Conservation (phyloP, 208 protist species). For the Trypanosoma platydactyli region DNA sequence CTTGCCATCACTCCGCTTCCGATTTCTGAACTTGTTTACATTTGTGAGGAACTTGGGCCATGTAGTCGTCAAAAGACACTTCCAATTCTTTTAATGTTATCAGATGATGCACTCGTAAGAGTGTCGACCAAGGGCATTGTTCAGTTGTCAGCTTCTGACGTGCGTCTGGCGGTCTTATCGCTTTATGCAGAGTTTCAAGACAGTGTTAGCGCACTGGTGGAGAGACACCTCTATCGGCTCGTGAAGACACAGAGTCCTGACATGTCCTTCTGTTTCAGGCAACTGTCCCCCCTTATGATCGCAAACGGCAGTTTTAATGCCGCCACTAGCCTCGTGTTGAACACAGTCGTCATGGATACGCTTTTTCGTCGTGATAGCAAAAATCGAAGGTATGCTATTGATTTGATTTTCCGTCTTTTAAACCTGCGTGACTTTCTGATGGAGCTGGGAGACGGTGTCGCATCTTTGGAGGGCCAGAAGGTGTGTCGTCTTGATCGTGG, state of each 20-base stretch:
- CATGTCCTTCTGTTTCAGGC: slow-evolving; percentile 54
- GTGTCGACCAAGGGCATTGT: slow-evolving; percentile 49
- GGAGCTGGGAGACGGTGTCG: slow-evolving; percentile 37
- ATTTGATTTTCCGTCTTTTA: slow-evolving; percentile 70
- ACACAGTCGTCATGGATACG: slow-evolving; percentile 57
- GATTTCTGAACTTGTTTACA: slow-evolving; percentile 64
- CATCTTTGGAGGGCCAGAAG: slow-evolving; percentile 16
- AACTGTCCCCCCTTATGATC: slow-evolving; percentile 66
- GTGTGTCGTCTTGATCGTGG: slow-evolving; percentile 33
- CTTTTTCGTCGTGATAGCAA: slow-evolving; percentile 36
- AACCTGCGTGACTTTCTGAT: slow-evolving; percentile 47
- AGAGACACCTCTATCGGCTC: slow-evolving; percentile 75
- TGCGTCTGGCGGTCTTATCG: slow-evolving; percentile 42
- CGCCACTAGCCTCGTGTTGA: slow-evolving; percentile 42
- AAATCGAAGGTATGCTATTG: slow-evolving; percentile 52
- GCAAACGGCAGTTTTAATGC: slow-evolving; percentile 67
- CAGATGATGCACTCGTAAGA: slow-evolving; percentile 56
- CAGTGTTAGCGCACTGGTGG: slow-evolving; percentile 65
- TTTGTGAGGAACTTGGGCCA: slow-evolving; percentile 76
- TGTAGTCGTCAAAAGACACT: slow-evolving; percentile 64
- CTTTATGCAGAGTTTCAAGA: slow-evolving; percentile 54
- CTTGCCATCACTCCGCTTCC: slow-evolving; percentile 56
- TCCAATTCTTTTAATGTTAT: slow-evolving; percentile 60
- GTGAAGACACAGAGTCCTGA: slow-evolving; percentile 71
- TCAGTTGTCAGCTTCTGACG: slow-evolving; percentile 40